Conservation (phyloP, 2,329 filamentous ascomycete genomes). For the Penicillium capsulatum region DNA sequence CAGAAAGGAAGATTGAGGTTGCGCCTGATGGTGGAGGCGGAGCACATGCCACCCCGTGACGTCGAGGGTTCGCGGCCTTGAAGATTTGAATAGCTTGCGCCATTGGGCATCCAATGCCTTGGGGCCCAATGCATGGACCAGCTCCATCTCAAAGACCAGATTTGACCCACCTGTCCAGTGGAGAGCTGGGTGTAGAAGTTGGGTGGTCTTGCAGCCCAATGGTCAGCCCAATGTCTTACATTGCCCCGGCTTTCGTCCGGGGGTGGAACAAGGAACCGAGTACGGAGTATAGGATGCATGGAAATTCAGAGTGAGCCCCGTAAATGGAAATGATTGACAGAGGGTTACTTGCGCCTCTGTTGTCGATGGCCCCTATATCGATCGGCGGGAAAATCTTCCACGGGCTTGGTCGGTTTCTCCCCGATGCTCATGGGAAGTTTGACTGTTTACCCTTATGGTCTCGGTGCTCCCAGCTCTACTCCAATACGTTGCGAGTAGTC, state of each 20-base stretch:
- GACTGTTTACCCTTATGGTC: no score
- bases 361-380: constrained; percentile 6
- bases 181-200: constrained; percentile 10
- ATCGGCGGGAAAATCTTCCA: not conserved
- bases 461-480: not conserved
- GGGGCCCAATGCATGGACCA: constrained; percentile 25
- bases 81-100: no score
- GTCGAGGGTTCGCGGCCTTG: not conserved
- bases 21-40: constrained; percentile 18
- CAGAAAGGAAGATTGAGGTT: constrained; percentile 7
- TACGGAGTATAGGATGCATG: no score
- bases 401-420: no score
- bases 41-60: constrained; percentile 15
- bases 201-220: constrained; percentile 21
- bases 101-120: constrained; percentile 16
- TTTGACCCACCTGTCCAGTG: constrained; percentile 7
- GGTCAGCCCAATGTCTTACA: constrained; percentile 21
- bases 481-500: constrained; percentile 33
- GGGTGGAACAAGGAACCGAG: no score
- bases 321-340: no score
- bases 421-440: no score
- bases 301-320: no score
- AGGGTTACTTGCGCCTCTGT: constrained; percentile 1
- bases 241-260: no score
- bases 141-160: constrained; percentile 9